phyloP scores from a whole-genome alignment of 805 yeast species.

The Starmerella asiatica region DNA sequence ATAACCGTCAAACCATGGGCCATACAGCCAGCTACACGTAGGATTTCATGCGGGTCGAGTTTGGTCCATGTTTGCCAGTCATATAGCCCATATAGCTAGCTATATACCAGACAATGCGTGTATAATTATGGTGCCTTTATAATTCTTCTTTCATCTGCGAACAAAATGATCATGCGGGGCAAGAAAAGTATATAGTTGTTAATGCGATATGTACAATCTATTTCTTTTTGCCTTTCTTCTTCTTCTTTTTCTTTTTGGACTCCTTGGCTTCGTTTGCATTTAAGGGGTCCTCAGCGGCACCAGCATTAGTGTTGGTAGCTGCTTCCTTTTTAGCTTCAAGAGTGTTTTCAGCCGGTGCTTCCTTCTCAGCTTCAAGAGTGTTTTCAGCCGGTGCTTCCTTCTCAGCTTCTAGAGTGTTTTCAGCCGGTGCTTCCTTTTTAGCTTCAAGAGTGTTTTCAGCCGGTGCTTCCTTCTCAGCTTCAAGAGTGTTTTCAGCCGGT shows the following conservation, averaged over 20 bases:
- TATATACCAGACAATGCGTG: background rate
- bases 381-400: constrained; percentile 18
- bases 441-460: background rate
- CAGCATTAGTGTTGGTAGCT: too few species aligned
- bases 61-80: too few species aligned
- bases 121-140: background rate
- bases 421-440: constrained; percentile 7
- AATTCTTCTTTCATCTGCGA: constrained; percentile 5
- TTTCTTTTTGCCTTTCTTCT: constrained; percentile 12
- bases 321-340: constrained; percentile 9
- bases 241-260: constrained; percentile 9
- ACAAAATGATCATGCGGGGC: constrained; percentile 16
- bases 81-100: too few species aligned
- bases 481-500: background rate
- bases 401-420: constrained; percentile 17
- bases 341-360: background rate
- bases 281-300: too few species aligned
- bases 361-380: constrained; percentile 8
- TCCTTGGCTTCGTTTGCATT: too few species aligned
- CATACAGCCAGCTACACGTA: too few species aligned
- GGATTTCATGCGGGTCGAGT: too few species aligned
- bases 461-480: background rate
- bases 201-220: background rate
- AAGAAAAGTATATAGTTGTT: background rate
- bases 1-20: too few species aligned